Evolutionary conservation across 176 grass and related monocot genomes (phyloP).

Genomic region (Cocos nucifera): DNA sequence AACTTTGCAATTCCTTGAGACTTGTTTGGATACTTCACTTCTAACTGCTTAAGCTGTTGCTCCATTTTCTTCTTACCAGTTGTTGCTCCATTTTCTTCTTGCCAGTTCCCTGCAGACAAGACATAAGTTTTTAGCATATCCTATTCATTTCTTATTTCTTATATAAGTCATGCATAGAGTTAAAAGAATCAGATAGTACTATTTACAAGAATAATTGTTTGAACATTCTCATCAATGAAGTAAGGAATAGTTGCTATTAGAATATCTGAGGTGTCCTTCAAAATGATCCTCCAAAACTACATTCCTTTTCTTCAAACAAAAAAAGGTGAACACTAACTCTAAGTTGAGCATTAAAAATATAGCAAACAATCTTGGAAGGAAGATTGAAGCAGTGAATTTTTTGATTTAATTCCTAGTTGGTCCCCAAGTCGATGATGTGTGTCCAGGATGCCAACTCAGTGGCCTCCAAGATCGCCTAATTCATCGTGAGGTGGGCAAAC

Average conservation of each 20-base stretch:
- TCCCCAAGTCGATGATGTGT: slow-evolving; percentile 87
- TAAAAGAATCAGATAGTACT: too few relatives aligned
- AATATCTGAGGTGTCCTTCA: slow-evolving; percentile 24
- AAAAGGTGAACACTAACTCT: too few relatives aligned
- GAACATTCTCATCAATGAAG: slow-evolving; percentile 20
- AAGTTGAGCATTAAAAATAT: too few relatives aligned
- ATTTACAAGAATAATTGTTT: slow-evolving; percentile 19
- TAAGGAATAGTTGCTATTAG: slow-evolving; percentile 15
- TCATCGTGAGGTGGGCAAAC: slow-evolving; percentile 89
- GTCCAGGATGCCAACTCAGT: slow-evolving; percentile 55
- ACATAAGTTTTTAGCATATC: too few relatives aligned
- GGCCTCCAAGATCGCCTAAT: slow-evolving; percentile 94
- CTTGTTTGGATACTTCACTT: slow-evolving; percentile 39
- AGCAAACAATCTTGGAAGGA: too few relatives aligned
- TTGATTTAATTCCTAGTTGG: too few relatives aligned
- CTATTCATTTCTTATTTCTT: too few relatives aligned
- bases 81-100: slow-evolving; percentile 17
- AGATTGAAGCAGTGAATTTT: too few relatives aligned
- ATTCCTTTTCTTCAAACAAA: too few relatives aligned
- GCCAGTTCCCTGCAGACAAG: slow-evolving; percentile 19
- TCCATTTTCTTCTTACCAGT: slow-evolving; percentile 29
- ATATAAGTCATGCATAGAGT: too few relatives aligned
- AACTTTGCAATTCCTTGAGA: slow-evolving; percentile 52
- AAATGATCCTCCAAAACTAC: too few relatives aligned
- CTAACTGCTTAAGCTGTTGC: too few relatives aligned